phyloP scores from a whole-genome alignment of 2,329 filamentous ascomycete species.

The Plenodomus biglobosus region DNA sequence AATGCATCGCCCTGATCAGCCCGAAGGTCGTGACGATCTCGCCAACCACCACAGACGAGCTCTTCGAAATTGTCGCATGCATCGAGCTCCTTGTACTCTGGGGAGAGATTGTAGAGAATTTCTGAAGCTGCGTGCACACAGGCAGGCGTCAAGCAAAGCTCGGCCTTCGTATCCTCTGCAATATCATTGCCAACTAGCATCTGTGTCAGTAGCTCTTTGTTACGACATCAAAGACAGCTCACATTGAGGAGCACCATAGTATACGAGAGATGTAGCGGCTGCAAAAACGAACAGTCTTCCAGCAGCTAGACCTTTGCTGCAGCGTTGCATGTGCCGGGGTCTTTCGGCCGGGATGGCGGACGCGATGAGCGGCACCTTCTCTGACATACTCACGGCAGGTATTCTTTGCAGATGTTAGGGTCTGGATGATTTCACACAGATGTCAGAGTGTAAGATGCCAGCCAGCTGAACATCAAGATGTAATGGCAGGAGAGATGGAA shows the following conservation, averaged over 20 bases:
- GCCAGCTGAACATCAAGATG: slow-evolving; percentile 26
- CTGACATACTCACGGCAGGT: slow-evolving; percentile 29
- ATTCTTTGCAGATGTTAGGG: not conserved
- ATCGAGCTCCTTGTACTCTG: slow-evolving; percentile 64
- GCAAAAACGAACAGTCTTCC: slow-evolving; percentile 21
- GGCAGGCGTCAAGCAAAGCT: slow-evolving; percentile 57
- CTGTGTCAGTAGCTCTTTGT: not conserved
- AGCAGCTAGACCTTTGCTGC: slow-evolving; percentile 10
- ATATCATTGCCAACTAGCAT: slow-evolving; percentile 4
- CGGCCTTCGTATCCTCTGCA: slow-evolving; percentile 8
- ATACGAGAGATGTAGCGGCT: slow-evolving; percentile 20
- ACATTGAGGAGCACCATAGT: slow-evolving; percentile 23
- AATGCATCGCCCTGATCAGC: slow-evolving; percentile 64
- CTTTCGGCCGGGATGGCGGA: slow-evolving; percentile 10
- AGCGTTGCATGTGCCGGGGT: slow-evolving; percentile 15
- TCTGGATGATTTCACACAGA: not conserved
- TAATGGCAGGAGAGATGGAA: slow-evolving; percentile 11
- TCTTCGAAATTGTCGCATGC: slow-evolving; percentile 70
- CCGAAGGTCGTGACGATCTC: slow-evolving; percentile 64
- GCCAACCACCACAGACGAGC: slow-evolving; percentile 68
- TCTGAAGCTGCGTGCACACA: slow-evolving; percentile 66
- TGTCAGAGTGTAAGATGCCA: slow-evolving; percentile 12
- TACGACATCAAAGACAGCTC: not conserved
- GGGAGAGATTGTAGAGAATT: slow-evolving; percentile 63
- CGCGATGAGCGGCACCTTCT: slow-evolving; percentile 26